These are phyloP conservation scores for Candida bentonensis DNA, from an alignment of 805 yeast species.

Conservation along the genomic window DNA sequence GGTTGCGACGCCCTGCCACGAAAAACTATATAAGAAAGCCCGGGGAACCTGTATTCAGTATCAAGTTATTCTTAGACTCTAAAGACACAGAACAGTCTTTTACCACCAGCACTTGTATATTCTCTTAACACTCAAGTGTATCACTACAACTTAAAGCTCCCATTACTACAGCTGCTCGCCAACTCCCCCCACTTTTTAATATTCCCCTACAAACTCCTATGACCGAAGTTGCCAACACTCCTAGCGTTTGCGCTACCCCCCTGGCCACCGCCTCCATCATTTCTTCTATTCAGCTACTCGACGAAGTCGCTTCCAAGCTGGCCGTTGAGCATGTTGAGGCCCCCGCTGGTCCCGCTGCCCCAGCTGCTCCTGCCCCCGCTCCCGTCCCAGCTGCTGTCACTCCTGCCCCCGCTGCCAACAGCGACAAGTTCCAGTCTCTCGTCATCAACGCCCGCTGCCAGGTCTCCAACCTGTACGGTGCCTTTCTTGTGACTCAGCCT, in stretches of 20 bases:
- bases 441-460: conserved; percentile 22
- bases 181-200: no score
- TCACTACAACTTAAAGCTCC: no score
- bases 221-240: neutral
- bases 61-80: no score
- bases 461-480: conserved; percentile 17
- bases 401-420: neutral
- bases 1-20: no score
- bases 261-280: neutral
- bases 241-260: neutral
- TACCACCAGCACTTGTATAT: no score
- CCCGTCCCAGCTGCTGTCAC: no score
- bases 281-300: neutral
- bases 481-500: conserved; percentile 17
- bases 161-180: no score
- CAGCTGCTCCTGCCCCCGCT: neutral
- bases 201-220: no score
- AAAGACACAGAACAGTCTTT: no score
- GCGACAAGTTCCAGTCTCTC: neutral
- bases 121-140: no score
- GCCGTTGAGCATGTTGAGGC: neutral
- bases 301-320: neutral
- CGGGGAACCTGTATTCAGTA: no score
- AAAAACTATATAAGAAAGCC: no score
- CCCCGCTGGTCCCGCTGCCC: neutral